Evolutionary conservation across 306 rosid genomes (phyloP).

Genomic region (Medicago lupulina): DNA sequence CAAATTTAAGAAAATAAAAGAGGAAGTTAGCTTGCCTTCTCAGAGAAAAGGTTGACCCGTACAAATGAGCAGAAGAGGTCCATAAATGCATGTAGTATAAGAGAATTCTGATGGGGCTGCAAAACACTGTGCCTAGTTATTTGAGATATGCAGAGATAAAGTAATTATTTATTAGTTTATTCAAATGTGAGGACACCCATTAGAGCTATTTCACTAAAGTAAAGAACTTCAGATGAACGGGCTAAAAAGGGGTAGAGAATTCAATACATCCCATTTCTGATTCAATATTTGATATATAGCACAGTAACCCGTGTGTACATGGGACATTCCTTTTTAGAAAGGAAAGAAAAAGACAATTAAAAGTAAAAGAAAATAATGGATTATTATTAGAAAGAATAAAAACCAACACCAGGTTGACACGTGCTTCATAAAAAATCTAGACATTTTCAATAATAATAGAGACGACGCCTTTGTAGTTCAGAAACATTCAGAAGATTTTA

Average conservation of each 20-base stretch:
- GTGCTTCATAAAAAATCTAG: background rate
- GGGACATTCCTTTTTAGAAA: background rate
- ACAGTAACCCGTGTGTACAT: background rate
- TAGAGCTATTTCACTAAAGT: constrained; percentile 24
- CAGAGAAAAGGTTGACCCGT: constrained; percentile 94
- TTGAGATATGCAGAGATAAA: constrained; percentile 53
- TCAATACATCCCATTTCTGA: constrained; percentile 20
- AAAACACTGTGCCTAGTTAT: constrained; percentile 80
- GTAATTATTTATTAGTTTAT: constrained; percentile 35
- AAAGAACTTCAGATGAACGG: constrained; percentile 33
- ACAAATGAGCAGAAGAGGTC: constrained; percentile 95
- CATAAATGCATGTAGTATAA: constrained; percentile 91
- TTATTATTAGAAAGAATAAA: background rate
- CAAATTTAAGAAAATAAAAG: constrained; percentile 11
- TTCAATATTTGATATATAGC: constrained; percentile 26
- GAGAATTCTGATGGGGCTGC: constrained; percentile 99
- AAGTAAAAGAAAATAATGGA: background rate
- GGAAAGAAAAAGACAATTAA: background rate
- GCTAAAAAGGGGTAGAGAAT: constrained; percentile 17
- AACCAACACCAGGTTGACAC: background rate
- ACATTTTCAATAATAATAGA: constrained; percentile 1
- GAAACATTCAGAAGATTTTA: constrained; percentile 15
- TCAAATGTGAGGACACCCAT: constrained; percentile 21
- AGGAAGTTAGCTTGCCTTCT: constrained; percentile 74
- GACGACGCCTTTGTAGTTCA: background rate